These are phyloP conservation scores for Trypanosoma theileri DNA, from an alignment of 208 protist species.

Conservation along the genomic window DNA sequence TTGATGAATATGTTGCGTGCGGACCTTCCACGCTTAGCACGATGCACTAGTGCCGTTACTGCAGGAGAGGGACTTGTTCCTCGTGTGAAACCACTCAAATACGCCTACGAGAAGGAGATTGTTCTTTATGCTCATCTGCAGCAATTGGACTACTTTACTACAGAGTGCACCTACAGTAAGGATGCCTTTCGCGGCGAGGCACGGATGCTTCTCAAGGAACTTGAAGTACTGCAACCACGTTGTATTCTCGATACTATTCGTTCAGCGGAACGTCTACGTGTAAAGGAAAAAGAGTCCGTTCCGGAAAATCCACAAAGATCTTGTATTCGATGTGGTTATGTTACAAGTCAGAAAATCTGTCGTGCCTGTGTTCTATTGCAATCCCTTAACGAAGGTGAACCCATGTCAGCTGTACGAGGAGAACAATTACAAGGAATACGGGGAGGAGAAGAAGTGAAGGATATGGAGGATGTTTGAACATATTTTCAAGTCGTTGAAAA, in stretches of 20 bases:
- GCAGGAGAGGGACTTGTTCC: conserved; percentile 66
- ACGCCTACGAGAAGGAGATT: conserved; percentile 98
- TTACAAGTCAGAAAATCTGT: conserved; percentile 91
- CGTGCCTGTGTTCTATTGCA: conserved; percentile 94
- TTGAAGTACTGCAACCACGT: conserved; percentile 89
- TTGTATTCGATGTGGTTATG: conserved; percentile 90
- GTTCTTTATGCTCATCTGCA: conserved; percentile 98
- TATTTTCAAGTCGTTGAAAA: too few species aligned
- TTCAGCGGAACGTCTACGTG: conserved; percentile 79
- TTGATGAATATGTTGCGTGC: conserved; percentile 97
- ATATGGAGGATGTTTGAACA: neutral
- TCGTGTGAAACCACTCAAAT: conserved; percentile 97
- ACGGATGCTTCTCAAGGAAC: conserved; percentile 93
- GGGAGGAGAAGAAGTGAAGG: neutral
- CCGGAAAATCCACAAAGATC: conserved; percentile 43
- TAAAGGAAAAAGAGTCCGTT: conserved; percentile 47
- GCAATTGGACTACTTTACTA: conserved; percentile 97
- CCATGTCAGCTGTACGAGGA: conserved; percentile 39
- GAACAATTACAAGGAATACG: neutral
- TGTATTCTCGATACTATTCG: conserved; percentile 93
- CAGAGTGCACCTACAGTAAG: conserved; percentile 96
- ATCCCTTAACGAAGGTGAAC: conserved; percentile 71
- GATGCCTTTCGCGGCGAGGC: conserved; percentile 96
- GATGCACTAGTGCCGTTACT: conserved; percentile 76
- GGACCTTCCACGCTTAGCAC: conserved; percentile 91